Evolutionary conservation across 306 rosid genomes (phyloP), one percentile per base, ranked within the genome.

Genomic region (Vicia sativa): DNA sequence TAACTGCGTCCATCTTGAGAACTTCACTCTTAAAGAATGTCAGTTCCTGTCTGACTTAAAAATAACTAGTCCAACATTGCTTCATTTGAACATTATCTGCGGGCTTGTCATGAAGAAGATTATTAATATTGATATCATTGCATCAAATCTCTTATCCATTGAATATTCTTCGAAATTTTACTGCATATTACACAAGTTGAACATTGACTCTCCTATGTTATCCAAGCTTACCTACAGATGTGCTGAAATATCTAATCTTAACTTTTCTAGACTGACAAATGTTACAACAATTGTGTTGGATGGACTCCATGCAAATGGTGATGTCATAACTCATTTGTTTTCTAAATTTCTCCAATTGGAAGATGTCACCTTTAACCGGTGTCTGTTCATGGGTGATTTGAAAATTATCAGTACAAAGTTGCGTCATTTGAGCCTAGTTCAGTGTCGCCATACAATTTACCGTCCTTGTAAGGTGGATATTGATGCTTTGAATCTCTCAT

Each of bases 371-470:
- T 28, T 55, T 13, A 55, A 55, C 18, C 26, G 28, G 18, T 55
- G 62, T 6, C 2, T 7, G 21, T 1, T 13, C 39, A 0, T 2
- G 0, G 0, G 9, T 25, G 16, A 11, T 3, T 2, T 11, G 7
- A 2, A 55, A 5, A 55, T 55, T 28, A 5, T 7, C 10, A 55
- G 11, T 55, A 0, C 38, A 25, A 55, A 26, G 19, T 55, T 55
- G 37, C 38, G 15, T 54, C 18, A n/a, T 5, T 54, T 54, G 16
- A 25, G 6, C 35, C 23, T 54, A 23, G 11, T 25, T 25, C 5
- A 54, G 5, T 25, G 60, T 26, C 1, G 2, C 3, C 0, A 0
- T 6, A 2, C 0, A 9, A n/a, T 2, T 0, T 0, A 0, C 4
- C 15, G 1, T 4, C 1, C 7, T 28, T 2, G 0, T 11, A 4